A percentile compares a stretch with the other conserved stretches of the same genome.
Conservation (phyloP, 345 rosid species). For the Bruguiera sexangula region DNA sequence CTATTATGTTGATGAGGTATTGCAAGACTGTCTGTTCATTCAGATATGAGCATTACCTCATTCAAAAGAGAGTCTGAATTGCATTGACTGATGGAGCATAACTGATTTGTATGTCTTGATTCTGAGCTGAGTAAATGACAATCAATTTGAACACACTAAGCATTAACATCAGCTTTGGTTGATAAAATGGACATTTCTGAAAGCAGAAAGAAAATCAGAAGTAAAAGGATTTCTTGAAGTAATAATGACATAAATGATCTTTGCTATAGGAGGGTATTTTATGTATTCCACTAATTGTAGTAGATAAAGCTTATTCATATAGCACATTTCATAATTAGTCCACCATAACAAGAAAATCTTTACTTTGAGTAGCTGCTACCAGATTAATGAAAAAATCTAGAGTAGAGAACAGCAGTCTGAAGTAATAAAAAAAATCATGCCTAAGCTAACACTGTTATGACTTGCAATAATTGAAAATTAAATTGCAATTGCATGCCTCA, state of each 20-base stretch:
- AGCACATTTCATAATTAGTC: background rate
- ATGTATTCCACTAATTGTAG: background rate
- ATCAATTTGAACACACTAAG: conserved; percentile 26
- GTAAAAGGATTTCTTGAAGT: no score
- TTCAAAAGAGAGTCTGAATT: conserved; percentile 79
- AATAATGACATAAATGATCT: no score
- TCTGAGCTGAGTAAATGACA: conserved; percentile 64
- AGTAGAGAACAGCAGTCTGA: no score
- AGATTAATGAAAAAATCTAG: no score
- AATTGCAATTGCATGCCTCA: no score
- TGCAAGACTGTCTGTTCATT: background rate
- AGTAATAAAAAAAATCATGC: no score
- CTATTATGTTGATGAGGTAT: background rate
- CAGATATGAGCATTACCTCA: conserved; percentile 47
- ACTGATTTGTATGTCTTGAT: conserved; percentile 76
- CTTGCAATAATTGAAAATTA: no score
- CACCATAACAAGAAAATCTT: no score
- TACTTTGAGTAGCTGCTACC: no score
- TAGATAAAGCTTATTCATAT: background rate
- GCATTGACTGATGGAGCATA: conserved; percentile 96
- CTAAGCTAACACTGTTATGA: no score
- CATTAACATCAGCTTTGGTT: background rate
- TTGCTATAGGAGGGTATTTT: background rate
- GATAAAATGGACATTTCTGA: background rate
- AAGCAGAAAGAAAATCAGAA: background rate